phyloP scores from a whole-genome alignment of 805 yeast species.

The Metschnikowia colocasiae region DNA sequence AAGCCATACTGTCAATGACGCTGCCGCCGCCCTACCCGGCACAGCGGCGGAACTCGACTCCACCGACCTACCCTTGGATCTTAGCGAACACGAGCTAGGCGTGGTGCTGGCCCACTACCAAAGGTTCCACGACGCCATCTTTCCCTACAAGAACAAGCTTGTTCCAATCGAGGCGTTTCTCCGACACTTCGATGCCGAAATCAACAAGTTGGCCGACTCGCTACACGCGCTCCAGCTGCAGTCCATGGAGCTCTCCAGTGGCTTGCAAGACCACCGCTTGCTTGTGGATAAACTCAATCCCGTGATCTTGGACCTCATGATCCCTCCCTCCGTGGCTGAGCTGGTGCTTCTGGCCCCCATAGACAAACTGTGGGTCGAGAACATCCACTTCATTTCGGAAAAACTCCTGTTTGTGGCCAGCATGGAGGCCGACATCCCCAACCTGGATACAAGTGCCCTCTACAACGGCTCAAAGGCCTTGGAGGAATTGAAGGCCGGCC shows the following conservation, averaged over 20 bases:
- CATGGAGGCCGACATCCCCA: constrained; percentile 8
- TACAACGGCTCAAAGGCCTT: constrained; percentile 27
- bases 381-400: constrained; percentile 54
- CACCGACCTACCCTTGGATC: constrained; percentile 6
- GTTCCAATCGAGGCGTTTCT: constrained; percentile 54
- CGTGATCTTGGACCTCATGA: constrained; percentile 65
- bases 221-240: constrained; percentile 33
- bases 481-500: constrained; percentile 29
- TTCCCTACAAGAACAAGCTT: constrained; percentile 24
- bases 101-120: constrained; percentile 17
- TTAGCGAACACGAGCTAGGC: constrained; percentile 17
- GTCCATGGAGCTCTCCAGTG: constrained; percentile 28
- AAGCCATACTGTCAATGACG: not conserved
- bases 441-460: not conserved
- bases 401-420: constrained; percentile 50
- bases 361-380: constrained; percentile 61
- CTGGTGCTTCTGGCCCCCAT: constrained; percentile 58
- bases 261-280: constrained; percentile 25
- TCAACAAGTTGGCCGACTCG: constrained; percentile 29
- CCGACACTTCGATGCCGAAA: constrained; percentile 52
- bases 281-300: constrained; percentile 56
- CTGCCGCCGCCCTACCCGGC: constrained; percentile 1
- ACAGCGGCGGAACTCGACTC: no score
- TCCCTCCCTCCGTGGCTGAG: constrained; percentile 68
- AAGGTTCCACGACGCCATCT: constrained; percentile 9